phyloP scores from a whole-genome alignment of 306 rosid species.

The Trifolium repens region DNA sequence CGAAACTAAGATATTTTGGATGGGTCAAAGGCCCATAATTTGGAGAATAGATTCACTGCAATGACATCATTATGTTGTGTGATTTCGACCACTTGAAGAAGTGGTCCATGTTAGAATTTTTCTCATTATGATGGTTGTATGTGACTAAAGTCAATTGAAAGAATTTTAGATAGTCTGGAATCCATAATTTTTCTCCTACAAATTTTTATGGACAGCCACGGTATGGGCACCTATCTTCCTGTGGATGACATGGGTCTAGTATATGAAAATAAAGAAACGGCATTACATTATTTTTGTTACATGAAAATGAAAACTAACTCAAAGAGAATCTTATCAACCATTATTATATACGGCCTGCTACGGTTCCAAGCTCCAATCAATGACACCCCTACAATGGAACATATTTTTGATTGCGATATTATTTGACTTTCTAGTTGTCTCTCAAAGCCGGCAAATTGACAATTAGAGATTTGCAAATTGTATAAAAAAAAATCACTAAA shows the following conservation, averaged over 20 bases:
- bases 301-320: not conserved
- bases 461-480: constrained; percentile 15
- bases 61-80: too few species aligned
- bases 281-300: not conserved
- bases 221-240: not conserved
- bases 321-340: not conserved
- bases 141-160: too few species aligned
- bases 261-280: not conserved
- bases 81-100: too few species aligned
- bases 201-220: too few species aligned
- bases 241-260: not conserved
- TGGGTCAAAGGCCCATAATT: too few species aligned
- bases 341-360: constrained; percentile 38
- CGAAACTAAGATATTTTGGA: too few species aligned
- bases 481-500: not conserved
- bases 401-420: constrained; percentile 34
- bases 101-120: too few species aligned
- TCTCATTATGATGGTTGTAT: too few species aligned
- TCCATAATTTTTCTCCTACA: too few species aligned
- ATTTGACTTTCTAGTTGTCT: constrained; percentile 44
- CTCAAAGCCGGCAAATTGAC: constrained; percentile 47
- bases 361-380: constrained; percentile 15
- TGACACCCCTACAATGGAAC: not conserved
- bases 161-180: too few species aligned
- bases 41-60: too few species aligned